Evolutionary conservation across 176 grass and related monocot species (phyloP).

Genomic region (Luzula sylvatica): DNA sequence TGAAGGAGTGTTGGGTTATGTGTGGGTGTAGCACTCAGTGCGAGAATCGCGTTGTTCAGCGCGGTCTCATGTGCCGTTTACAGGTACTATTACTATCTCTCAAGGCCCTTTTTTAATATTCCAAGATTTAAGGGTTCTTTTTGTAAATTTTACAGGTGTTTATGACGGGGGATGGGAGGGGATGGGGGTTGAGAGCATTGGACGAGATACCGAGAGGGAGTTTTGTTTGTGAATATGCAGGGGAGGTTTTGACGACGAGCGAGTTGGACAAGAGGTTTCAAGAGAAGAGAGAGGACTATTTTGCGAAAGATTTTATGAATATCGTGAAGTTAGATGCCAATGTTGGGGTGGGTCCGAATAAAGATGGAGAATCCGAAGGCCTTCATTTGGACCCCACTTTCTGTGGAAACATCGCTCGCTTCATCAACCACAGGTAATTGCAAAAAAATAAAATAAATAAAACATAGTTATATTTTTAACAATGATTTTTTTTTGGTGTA

Average conservation of each 20-base stretch:
- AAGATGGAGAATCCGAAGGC: slow-evolving; percentile 46
- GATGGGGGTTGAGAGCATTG: slow-evolving; percentile 52
- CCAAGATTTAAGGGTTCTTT: neutral
- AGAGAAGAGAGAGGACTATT: slow-evolving; percentile 25
- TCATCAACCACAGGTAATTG: slow-evolving; percentile 67
- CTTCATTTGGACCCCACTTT: slow-evolving; percentile 58
- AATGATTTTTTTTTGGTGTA: slow-evolving; percentile 13
- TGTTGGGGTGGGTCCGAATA: slow-evolving; percentile 29
- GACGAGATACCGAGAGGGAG: slow-evolving; percentile 72
- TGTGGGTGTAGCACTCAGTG: slow-evolving; percentile 72
- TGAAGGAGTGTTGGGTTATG: slow-evolving; percentile 86
- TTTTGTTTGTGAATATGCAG: slow-evolving; percentile 73
- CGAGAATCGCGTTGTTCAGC: slow-evolving; percentile 59
- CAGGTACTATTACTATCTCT: slow-evolving; percentile 29
- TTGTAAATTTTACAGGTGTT: slow-evolving; percentile 31
- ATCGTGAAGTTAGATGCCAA: slow-evolving; percentile 53
- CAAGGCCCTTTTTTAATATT: neutral
- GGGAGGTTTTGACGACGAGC: slow-evolving; percentile 53
- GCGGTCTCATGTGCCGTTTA: slow-evolving; percentile 43
- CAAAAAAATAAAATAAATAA: neutral
- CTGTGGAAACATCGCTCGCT: slow-evolving; percentile 64
- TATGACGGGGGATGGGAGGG: slow-evolving; percentile 51
- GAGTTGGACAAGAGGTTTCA: slow-evolving; percentile 47
- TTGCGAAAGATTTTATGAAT: slow-evolving; percentile 38
- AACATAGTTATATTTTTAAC: slow-evolving; percentile 10